Base-by-base conservation (phyloP, 345 rosid species). In the Aurinia saxatilis region DNA sequence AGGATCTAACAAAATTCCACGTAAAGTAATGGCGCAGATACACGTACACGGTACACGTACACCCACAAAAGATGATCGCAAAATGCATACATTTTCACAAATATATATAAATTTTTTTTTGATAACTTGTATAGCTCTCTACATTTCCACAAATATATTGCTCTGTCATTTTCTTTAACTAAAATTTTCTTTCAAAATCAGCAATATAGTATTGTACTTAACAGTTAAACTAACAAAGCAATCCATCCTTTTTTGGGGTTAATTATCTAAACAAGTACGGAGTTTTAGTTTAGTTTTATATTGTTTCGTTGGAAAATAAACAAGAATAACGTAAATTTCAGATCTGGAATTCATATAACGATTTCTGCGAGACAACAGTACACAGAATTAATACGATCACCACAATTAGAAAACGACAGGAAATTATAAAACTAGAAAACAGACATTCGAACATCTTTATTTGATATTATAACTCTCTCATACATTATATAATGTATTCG, bases 11-110 rank as follows among this genome's bases (percentile, higher is more conserved):
- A 35, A 23, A 54, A 45, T 12, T 65, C 62, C 16, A 0, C 11
- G 35, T 31, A 15, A 42, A 30, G 59, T 52, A 38, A 54, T 23
- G 51, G 23, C 18, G 7, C 52, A 64, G 44, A 21, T 58, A 31
- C 69, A 53, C 61, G 38, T 14, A 62, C 57, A 60, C 36, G 44
- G 34, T 58, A 31, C 69, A 53, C 61, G 38, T 14, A 62, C 57
- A 60, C 36, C n/a, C n/a, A n/a, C n/a, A n/a, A n/a, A n/a, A n/a
- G n/a, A n/a, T n/a, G n/a, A n/a, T n/a, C n/a, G n/a, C 25, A 21
- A 21, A 21, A 21, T 21, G 4, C n/a, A 21, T 21, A 21, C 2
- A 21, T 21, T 1, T 21, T 21, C 25, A 21, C 2, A 2, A 21
- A 21, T 21, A 21, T 21, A 21, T 21, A 21, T 21, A 1, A 21